Percentiles rank a stretch among this genome's conserved stretches.
These are phyloP conservation scores for Microdochium nivale DNA, from an alignment of 2,329 filamentous ascomycete genomes.

Conservation along the genomic window DNA sequence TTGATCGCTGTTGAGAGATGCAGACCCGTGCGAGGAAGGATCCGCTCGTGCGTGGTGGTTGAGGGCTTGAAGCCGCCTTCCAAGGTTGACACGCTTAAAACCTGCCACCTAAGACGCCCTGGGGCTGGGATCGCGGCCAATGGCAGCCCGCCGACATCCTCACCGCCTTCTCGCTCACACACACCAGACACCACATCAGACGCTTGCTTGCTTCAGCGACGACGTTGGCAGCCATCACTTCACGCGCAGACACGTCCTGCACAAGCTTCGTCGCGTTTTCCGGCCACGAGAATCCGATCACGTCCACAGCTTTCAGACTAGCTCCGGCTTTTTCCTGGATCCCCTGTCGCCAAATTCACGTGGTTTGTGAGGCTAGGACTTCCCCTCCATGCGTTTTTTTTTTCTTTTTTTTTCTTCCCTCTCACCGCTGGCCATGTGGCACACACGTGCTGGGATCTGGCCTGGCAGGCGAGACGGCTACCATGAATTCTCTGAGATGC, in stretches of 20 bases:
- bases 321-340: neutral
- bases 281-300: neutral
- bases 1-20: neutral
- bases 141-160: slow-evolving; percentile 12
- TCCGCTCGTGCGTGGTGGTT: neutral
- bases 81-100: neutral
- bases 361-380: neutral
- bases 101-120: neutral
- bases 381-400: too few relatives aligned
- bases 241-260: slow-evolving; percentile 6
- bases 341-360: neutral
- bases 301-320: slow-evolving; percentile 1
- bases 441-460: neutral
- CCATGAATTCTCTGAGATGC: neutral
- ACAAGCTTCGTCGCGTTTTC: neutral
- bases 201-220: slow-evolving; percentile 1
- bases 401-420: slow-evolving; percentile 7
- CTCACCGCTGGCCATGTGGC: slow-evolving; percentile 13
- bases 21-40: neutral
- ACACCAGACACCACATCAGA: slow-evolving; percentile 8
- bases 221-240: slow-evolving; percentile 6
- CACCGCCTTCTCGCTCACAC: slow-evolving; percentile 21
- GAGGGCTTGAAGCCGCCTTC: too few relatives aligned
- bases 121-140: slow-evolving; percentile 2
- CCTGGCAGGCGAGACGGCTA: neutral